Evolutionary conservation across 2,329 filamentous ascomycete species (phyloP).

Genomic region (Drechmeria coniospora): DNA sequence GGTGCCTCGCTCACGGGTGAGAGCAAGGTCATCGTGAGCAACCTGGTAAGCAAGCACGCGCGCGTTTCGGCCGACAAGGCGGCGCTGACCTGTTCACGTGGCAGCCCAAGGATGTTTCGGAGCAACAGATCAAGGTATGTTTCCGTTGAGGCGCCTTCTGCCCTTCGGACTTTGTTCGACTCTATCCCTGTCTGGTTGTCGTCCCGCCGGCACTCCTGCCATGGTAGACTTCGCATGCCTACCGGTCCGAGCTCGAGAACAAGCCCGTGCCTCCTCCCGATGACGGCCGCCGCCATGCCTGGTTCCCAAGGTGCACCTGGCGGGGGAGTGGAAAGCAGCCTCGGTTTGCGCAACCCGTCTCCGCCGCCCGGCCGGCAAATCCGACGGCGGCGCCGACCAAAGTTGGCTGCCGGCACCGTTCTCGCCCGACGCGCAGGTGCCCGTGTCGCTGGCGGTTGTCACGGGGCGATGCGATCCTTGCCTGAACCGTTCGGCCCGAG

Average conservation of each 20-base stretch:
- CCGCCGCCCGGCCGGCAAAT: conserved; percentile 38
- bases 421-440: conserved; percentile 2
- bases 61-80: no score
- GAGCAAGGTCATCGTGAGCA: conserved; percentile 97
- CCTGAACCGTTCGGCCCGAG: conserved; percentile 12
- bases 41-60: conserved; percentile 56
- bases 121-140: conserved; percentile 99
- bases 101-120: conserved; percentile 94
- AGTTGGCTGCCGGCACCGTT: conserved; percentile 9
- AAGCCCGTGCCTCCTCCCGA: no score
- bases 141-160: conserved; percentile 61
- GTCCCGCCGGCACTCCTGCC: no score
- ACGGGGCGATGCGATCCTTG: conserved; percentile 3
- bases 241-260: not conserved
- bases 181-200: no score
- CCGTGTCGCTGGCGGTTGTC: conserved; percentile 1
- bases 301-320: conserved; percentile 12
- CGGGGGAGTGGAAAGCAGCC: conserved; percentile 44
- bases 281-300: not conserved
- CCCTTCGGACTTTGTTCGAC: conserved; percentile 60
- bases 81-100: no score
- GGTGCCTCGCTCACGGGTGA: conserved; percentile 48
- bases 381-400: conserved; percentile 11
- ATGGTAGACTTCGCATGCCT: no score
- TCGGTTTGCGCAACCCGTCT: conserved; percentile 30